These are phyloP conservation scores for Diaporthe nobilis DNA, from an alignment of 2,329 filamentous ascomycete genomes.

Conservation along the genomic window DNA sequence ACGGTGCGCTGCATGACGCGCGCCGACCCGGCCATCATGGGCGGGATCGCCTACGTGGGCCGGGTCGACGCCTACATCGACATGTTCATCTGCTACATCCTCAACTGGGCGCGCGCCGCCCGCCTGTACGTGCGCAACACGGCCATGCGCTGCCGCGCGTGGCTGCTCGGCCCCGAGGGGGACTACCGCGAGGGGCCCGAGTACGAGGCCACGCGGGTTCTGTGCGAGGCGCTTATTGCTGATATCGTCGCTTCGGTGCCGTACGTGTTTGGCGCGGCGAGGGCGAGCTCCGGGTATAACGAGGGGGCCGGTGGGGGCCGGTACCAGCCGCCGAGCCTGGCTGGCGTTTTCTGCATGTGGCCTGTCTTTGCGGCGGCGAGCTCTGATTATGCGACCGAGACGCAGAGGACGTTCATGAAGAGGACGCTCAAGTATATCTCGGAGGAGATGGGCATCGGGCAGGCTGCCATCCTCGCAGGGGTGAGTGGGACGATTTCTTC, in stretches of 20 bases:
- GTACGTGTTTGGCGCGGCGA: constrained; percentile 38
- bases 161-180: constrained; percentile 35
- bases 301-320: neutral
- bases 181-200: constrained; percentile 38
- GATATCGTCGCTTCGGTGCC: constrained; percentile 41
- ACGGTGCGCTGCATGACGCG: constrained; percentile 35
- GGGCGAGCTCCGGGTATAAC: neutral
- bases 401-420: constrained; percentile 39
- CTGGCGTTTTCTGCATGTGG: constrained; percentile 41
- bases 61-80: constrained; percentile 41
- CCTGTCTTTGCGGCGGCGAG: constrained; percentile 41
- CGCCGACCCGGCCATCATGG: constrained; percentile 34
- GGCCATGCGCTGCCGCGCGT: constrained; percentile 39
- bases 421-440: constrained; percentile 39
- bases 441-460: constrained; percentile 42
- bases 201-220: constrained; percentile 23
- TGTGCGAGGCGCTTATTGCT: constrained; percentile 18
- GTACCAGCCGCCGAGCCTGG: constrained; percentile 35
- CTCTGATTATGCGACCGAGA: constrained; percentile 39
- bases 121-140: constrained; percentile 39
- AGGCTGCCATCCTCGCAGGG: constrained; percentile 40
- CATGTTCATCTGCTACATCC: constrained; percentile 41
- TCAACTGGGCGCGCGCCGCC: constrained; percentile 41
- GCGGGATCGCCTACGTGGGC: constrained; percentile 34
- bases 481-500: constrained; percentile 5